phyloP scores from a whole-genome alignment of 1,284 basidiomycete species.

The Ustilago hordei region DNA sequence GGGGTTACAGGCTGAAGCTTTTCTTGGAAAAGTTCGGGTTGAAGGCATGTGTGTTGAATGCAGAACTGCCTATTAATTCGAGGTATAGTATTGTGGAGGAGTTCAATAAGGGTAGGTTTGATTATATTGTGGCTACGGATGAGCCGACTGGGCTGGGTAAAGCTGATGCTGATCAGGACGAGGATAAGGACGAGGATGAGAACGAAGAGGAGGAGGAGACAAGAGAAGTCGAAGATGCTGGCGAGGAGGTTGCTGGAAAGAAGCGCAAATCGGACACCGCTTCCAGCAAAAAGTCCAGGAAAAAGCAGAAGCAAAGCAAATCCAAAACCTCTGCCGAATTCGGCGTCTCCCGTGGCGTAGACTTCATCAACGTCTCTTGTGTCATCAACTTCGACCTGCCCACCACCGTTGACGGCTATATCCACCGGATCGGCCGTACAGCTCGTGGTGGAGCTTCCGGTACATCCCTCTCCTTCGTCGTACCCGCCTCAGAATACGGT shows the following conservation, averaged over 20 bases:
- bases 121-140: slow-evolving; percentile 98
- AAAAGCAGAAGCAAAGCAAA: slow-evolving; percentile 16
- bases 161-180: slow-evolving; percentile 41
- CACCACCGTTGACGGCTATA: slow-evolving; percentile 86
- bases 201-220: slow-evolving; percentile 15
- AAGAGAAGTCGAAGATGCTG: slow-evolving; percentile 9
- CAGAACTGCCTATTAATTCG: slow-evolving; percentile 93
- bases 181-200: slow-evolving; percentile 4
- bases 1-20: slow-evolving; percentile 92
- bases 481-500: slow-evolving; percentile 81
- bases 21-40: slow-evolving; percentile 98
- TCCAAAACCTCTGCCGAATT: slow-evolving; percentile 74
- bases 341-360: slow-evolving; percentile 94
- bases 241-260: slow-evolving; percentile 7
- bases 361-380: slow-evolving; percentile 96
- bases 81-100: slow-evolving; percentile 97
- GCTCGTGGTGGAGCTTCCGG: slow-evolving; percentile 94
- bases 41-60: slow-evolving; percentile 94
- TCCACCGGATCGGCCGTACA: slow-evolving; percentile 94
- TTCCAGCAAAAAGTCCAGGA: slow-evolving; percentile 10
- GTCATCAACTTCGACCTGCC: slow-evolving; percentile 99
- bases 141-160: slow-evolving; percentile 73
- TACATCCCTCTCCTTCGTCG: slow-evolving; percentile 89
- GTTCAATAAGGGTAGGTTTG: slow-evolving; percentile 98
- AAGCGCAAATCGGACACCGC: slow-evolving; percentile 31